These are phyloP conservation scores for Fusarium pseudograminearum DNA, from an alignment of 2,329 filamentous ascomycete genomes.

Conservation along the genomic window DNA sequence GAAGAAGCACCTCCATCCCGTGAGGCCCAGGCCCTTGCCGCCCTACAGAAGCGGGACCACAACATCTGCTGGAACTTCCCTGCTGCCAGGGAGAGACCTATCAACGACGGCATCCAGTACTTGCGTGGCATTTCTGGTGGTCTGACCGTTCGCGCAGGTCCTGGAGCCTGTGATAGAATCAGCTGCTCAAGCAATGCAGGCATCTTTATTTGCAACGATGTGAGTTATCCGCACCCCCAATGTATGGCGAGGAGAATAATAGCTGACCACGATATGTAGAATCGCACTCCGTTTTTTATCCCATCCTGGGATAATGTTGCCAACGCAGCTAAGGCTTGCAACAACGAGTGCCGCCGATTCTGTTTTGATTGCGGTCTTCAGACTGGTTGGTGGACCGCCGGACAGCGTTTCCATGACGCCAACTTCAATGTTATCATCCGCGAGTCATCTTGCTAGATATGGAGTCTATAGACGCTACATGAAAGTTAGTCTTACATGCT, in stretches of 20 bases:
- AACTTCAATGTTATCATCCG: not conserved
- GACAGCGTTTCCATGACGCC: not conserved
- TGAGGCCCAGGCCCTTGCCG: not conserved
- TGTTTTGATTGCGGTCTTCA: not conserved
- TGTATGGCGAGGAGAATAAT: not conserved
- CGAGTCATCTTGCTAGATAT: not conserved
- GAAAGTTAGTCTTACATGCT: no score
- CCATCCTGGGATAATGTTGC: not conserved
- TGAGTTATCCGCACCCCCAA: fast-evolving
- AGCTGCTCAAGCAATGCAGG: not conserved
- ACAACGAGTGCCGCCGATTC: not conserved
- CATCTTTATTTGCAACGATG: not conserved
- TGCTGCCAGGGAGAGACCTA: fast-evolving
- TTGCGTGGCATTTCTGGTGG: not conserved
- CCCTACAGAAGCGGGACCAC: not conserved
- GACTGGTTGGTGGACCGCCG: not conserved
- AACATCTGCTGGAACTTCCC: not conserved
- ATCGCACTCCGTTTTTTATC: not conserved
- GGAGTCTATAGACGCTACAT: fast-evolving
- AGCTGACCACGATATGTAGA: not conserved
- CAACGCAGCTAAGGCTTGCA: not conserved
- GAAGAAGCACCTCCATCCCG: not conserved
- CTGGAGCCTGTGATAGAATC: not conserved
- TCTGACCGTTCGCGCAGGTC: not conserved
- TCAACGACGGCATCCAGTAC: not conserved